Conservation (phyloP, 1,284 basidiomycete species). For the Pyrrhoderma noxium region DNA sequence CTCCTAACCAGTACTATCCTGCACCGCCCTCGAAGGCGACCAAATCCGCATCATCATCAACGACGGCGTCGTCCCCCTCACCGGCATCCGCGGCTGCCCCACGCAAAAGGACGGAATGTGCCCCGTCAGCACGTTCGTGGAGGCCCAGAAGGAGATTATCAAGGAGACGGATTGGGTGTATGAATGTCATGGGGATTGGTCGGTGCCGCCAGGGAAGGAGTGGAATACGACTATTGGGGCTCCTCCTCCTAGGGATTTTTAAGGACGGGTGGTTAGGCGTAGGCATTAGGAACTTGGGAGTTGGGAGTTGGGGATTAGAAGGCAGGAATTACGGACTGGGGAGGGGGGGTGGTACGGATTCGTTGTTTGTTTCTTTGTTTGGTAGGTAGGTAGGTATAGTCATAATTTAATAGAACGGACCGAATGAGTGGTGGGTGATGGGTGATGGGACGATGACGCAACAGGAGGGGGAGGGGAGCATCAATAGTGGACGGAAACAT, state of each 20-base stretch:
- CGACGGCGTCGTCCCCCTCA: conserved; percentile 81
- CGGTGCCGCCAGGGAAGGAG: conserved; percentile 38
- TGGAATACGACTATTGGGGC: conserved; percentile 57
- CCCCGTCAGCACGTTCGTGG: conserved; percentile 66
- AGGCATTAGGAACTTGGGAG: too few relatives aligned
- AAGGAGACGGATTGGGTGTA: conserved; percentile 67
- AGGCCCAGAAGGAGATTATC: conserved; percentile 61
- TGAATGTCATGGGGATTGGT: conserved; percentile 72
- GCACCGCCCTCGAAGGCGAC: conserved; percentile 39
- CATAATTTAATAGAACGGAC: too few relatives aligned
- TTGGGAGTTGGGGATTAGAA: too few relatives aligned
- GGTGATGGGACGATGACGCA: too few relatives aligned
- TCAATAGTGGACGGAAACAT: too few relatives aligned
- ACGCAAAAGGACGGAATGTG: conserved; percentile 75
- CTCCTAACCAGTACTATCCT: conserved; percentile 43
- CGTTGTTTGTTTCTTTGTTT: too few relatives aligned
- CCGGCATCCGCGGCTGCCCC: conserved; percentile 67
- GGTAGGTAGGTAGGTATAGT: too few relatives aligned
- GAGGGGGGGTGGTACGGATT: too few relatives aligned
- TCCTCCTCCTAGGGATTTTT: conserved; percentile 27
- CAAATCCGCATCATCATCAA: conserved; percentile 81
- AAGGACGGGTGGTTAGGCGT: too few relatives aligned
- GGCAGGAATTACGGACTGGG: too few relatives aligned
- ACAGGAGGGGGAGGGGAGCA: too few relatives aligned
- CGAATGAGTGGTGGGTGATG: too few relatives aligned